Evolutionary conservation across 2,329 filamentous ascomycete species (phyloP).

Genomic region (Dichotomopilus funicola): DNA sequence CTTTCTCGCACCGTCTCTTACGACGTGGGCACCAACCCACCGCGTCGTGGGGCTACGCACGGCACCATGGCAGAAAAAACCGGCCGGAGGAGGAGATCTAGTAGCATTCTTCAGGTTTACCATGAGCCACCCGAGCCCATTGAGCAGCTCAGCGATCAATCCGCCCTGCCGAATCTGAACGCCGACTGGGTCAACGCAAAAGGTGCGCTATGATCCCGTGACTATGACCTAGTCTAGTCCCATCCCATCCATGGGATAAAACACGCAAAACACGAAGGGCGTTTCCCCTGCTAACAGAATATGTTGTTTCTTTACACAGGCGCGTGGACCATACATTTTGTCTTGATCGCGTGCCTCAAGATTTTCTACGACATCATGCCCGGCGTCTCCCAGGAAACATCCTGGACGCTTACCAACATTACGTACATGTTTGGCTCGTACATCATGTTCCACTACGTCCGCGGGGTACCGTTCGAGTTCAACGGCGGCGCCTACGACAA

Average conservation of each 20-base stretch:
- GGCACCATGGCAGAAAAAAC: conserved; percentile 56
- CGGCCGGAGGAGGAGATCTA: conserved; percentile 84
- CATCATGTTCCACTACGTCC: conserved; percentile 99
- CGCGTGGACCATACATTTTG: conserved; percentile 95
- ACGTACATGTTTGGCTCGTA: conserved; percentile 99
- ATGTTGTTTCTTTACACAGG: conserved; percentile 45
- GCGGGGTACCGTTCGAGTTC: conserved; percentile 97
- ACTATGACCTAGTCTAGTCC: no score
- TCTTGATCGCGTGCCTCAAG: conserved; percentile 85
- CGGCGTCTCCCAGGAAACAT: conserved; percentile 93
- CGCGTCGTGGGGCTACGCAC: conserved; percentile 54
- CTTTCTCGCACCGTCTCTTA: conserved; percentile 87
- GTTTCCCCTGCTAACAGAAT: conserved; percentile 12
- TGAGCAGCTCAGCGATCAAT: conserved; percentile 96
- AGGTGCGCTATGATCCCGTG: conserved; percentile 49
- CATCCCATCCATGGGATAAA: no score
- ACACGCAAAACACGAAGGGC: not conserved
- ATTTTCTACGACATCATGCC: conserved; percentile 96
- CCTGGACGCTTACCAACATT: conserved; percentile 98
- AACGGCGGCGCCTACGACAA: conserved; percentile 98
- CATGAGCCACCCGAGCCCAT: conserved; percentile 94
- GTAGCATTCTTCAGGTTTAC: conserved; percentile 87
- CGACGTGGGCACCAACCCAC: conserved; percentile 70
- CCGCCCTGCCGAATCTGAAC: conserved; percentile 89
- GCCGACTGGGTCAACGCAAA: conserved; percentile 99